Evolutionary conservation across 305 asterid species (phyloP).

Genomic region (Fraxinus floribunda): DNA sequence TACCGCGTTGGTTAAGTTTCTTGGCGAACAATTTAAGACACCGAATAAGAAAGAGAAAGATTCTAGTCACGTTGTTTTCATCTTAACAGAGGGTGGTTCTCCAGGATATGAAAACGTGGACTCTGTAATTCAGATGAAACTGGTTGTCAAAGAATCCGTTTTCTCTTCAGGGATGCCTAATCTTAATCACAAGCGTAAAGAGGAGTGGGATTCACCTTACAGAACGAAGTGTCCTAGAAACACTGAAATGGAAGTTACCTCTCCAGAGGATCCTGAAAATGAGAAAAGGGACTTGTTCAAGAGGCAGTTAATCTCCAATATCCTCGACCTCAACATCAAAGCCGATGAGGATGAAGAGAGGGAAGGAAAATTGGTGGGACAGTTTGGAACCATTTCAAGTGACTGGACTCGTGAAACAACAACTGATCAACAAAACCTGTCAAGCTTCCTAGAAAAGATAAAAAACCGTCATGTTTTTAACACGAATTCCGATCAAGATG

Average conservation of each 20-base stretch:
- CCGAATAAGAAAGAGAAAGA: slow-evolving; percentile 13
- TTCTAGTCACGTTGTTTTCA: slow-evolving; percentile 33
- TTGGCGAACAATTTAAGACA: slow-evolving; percentile 31
- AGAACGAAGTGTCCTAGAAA: slow-evolving; percentile 40
- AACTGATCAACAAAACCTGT: slow-evolving; percentile 26
- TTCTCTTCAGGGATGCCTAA: slow-evolving; percentile 8
- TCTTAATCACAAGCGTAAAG: slow-evolving; percentile 55
- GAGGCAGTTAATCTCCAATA: slow-evolving; percentile 35
- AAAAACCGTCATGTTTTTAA: slow-evolving; percentile 47
- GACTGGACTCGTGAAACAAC: slow-evolving; percentile 36
- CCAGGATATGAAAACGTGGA: slow-evolving; percentile 1
- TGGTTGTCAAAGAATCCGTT: slow-evolving; percentile 30
- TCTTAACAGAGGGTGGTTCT: slow-evolving; percentile 44
- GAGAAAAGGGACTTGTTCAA: slow-evolving; percentile 24
- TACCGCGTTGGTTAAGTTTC: slow-evolving; percentile 45
- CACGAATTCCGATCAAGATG: slow-evolving; percentile 32
- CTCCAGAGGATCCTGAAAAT: slow-evolving; percentile 22
- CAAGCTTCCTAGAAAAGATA: slow-evolving; percentile 43
- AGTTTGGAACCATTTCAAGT: slow-evolving; percentile 40
- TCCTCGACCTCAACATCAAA: slow-evolving; percentile 63
- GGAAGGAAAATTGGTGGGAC: slow-evolving; percentile 18
- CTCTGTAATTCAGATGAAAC: slow-evolving; percentile 48
- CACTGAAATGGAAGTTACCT: slow-evolving; percentile 33
- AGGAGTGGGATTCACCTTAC: slow-evolving; percentile 40
- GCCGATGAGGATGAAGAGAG: slow-evolving; percentile 47